Evolutionary conservation across 176 grass and related monocot species (phyloP).

Genomic region (Alloteropsis semialata): DNA sequence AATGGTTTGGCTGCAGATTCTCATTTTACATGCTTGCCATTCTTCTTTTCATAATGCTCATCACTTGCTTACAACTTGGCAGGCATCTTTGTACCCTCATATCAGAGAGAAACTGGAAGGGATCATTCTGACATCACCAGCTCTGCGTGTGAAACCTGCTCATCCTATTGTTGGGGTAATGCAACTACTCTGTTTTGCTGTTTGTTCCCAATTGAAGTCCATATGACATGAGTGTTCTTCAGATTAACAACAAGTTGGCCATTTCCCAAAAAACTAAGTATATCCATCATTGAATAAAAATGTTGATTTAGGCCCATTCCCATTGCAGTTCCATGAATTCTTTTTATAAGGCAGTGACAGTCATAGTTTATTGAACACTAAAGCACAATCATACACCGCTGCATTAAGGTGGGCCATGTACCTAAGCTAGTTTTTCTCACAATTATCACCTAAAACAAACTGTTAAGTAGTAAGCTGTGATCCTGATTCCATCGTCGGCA

Average conservation of each 20-base stretch:
- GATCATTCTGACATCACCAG: slow-evolving; percentile 92
- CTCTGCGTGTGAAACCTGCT: slow-evolving; percentile 87
- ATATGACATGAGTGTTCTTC: background rate
- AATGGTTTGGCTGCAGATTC: slow-evolving; percentile 46
- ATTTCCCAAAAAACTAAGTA: background rate
- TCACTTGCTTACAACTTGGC: slow-evolving; percentile 24
- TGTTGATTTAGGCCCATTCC: background rate
- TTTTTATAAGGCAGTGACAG: background rate
- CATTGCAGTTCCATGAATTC: background rate
- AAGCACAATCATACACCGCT: background rate
- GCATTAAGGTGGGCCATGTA: background rate
- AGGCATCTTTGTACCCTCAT: slow-evolving; percentile 79
- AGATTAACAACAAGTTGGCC: background rate
- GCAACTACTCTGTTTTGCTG: background rate
- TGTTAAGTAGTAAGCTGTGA: background rate
- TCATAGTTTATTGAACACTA: background rate
- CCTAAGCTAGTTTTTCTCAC: background rate
- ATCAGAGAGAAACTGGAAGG: slow-evolving; percentile 74
- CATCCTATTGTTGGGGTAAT: slow-evolving; percentile 98
- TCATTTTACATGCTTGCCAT: slow-evolving; percentile 24
- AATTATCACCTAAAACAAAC: no score
- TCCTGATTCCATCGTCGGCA: background rate
- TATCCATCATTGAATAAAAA: background rate
- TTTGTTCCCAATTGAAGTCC: background rate
- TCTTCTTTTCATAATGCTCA: slow-evolving; percentile 11